Base-by-base conservation (phyloP, 2,329 filamentous ascomycete species). In the Monilinia fructigena region DNA sequence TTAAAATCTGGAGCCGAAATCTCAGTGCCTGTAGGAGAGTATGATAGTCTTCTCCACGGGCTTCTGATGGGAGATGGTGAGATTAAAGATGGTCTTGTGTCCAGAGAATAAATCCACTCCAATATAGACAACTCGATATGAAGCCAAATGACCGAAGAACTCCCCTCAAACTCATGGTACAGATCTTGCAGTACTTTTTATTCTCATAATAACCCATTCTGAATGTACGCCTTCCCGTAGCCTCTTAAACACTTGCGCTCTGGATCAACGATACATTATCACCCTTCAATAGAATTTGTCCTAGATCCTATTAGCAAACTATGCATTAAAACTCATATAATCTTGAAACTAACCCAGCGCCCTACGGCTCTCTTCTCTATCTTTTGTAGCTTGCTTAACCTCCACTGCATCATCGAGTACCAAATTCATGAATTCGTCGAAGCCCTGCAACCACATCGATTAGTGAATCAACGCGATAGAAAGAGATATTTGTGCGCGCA, bases 351-450 rank as follows among this genome's bases (percentile, higher is more conserved):
- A 84, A 96, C 93, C 94, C 63, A 97, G 78, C 54, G 87, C 83
- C 78, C 91, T 88, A 77, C 93, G 85, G 72, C 86, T 88, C 80
- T 96, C 93, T 72, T 89, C 87, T 53, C 91, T 89, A 20, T 86
- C 88, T 82, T 96, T 96, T 70, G 90, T 93, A 65, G 91, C 83
- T 76, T 92, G 86, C 78, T 89, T 91, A 55, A 99, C 93, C 80
- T 98, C 94, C 66, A 97, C 87, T 40, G 95, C 95, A 74, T 99
- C 93, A 76, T 99, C 95, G 72, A 97, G 86, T 50, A 98, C 95
- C 60, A 99, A 83, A 81, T 99, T 99, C 93, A 99, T 97, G 81
- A 98, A 99, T 79, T 99, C 95, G 78, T 99, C 95, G 73, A 99
- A 99, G 18, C 95, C 93, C 93, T 97, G 69, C 1, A 47, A 2